Percentiles rank a stretch among this genome's conserved stretches.
These are phyloP conservation scores for Boletus subparvulus DNA, from an alignment of 768 basidiomycete species.

Conservation along the genomic window DNA sequence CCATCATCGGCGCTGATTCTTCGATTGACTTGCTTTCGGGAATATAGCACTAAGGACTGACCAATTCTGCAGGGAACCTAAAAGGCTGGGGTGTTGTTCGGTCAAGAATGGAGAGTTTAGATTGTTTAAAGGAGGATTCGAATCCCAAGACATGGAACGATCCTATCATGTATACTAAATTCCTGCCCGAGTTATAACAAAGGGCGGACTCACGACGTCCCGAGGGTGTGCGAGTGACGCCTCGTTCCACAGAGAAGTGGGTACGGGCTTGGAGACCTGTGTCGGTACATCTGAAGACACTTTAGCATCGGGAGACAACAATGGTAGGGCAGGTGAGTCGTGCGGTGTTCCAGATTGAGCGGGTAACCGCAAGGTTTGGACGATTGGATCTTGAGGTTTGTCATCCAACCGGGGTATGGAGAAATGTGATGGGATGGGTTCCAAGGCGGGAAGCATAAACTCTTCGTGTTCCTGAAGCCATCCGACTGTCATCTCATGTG, in stretches of 20 bases:
- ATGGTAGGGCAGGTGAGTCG: background rate
- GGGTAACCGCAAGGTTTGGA: conserved; percentile 49
- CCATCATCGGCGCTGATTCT: background rate
- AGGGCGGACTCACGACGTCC: conserved; percentile 14
- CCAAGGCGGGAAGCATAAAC: conserved; percentile 29
- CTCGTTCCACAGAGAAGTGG: conserved; percentile 22
- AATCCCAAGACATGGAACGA: conserved; percentile 64
- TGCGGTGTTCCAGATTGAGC: background rate
- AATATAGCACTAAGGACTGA: conserved; percentile 33
- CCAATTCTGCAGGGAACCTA: conserved; percentile 60
- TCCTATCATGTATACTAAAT: conserved; percentile 35
- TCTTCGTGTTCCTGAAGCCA: conserved; percentile 12
- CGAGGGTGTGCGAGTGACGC: conserved; percentile 2
- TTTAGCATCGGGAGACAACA: background rate
- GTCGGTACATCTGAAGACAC: background rate
- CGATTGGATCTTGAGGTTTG: conserved; percentile 76
- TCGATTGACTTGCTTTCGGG: background rate
- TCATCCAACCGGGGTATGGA: conserved; percentile 66
- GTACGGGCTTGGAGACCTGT: background rate
- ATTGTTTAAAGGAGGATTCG: conserved; percentile 35
- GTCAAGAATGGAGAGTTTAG: conserved; percentile 61
- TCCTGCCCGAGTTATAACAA: background rate
- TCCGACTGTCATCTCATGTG: too few species aligned
- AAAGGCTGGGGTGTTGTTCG: conserved; percentile 56
- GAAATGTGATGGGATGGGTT: conserved; percentile 48